Evolutionary conservation across 257 asterid species (phyloP), one percentile per base, ranked within the genome.

Genomic region (Nicotiana attenuata): DNA sequence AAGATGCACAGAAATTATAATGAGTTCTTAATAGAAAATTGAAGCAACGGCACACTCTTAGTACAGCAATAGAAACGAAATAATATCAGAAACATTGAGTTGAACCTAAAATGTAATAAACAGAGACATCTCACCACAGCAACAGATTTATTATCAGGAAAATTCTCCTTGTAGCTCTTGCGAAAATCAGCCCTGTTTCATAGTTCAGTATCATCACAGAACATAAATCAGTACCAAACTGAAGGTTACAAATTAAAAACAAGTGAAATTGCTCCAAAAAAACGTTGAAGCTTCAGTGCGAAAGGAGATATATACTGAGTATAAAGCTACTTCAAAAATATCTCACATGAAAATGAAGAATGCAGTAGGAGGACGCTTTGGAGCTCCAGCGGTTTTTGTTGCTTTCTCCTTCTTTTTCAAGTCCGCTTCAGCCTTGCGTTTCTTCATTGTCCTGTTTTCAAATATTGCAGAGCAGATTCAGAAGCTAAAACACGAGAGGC

Each of bases 321-420:
- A 41, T 8, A 22, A 17, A 15, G 52, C 17, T 24, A n/a, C 4
- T 4, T 8, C 4, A 76, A 26, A 61, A 80, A 41, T 15, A 20
- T 3, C 83, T 67, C 47, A 83, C 86, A 83, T 83, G 78, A 80
- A 83, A 52, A 83, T 73, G 57, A 83, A 73, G 81, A 79, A 83
- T 63, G 86, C 86, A 60, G 81, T 35, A 56, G 65, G n/a, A 41
- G 86, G 86, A 80, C 86, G 86, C 83, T 83, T 83, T 60, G 86
- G 86, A 59, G 81, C 86, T 9, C 81, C 86, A n/a, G 86, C 22
- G 38, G 26, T 83, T 81, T 80, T 83, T n/a, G 24, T 83, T 29
- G 81, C 33, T 47, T 69, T 63, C 67, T 73, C 69, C 80, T 83
- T 80, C 83, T 83, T 83, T 19, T 77, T 52, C 1, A 29, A 10